Conservation (phyloP, 805 yeast genomes). For the Hanseniaspora valbyensis region DNA sequence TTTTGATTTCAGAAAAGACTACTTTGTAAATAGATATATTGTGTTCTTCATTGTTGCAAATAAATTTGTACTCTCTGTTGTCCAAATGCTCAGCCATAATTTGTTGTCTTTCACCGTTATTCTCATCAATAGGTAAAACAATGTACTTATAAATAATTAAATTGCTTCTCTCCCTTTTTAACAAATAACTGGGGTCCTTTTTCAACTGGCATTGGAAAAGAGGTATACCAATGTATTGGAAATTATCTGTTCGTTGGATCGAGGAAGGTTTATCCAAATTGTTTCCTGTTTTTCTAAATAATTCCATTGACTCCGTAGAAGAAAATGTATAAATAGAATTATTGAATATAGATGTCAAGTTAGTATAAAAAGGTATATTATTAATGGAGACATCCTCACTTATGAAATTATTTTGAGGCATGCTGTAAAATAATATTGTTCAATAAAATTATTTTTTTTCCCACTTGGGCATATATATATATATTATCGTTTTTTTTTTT, state of each 20-base stretch:
- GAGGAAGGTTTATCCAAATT: neutral
- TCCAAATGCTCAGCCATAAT: neutral
- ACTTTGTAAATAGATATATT: neutral
- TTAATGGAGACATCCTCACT: no score
- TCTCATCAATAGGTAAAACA: neutral
- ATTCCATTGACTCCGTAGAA: conserved; percentile 2
- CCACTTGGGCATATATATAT: no score
- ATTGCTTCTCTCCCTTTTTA: neutral
- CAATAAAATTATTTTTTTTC: no score
- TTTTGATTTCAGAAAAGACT: neutral
- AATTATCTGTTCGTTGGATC: neutral
- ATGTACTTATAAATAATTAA: conserved; percentile 2
- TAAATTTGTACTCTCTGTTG: neutral
- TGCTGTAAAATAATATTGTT: no score
- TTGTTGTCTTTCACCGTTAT: neutral
- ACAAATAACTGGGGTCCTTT: neutral
- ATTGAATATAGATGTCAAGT: conserved; percentile 1
- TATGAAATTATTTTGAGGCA: no score
- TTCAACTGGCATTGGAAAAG: neutral
- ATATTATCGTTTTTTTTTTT: no score
- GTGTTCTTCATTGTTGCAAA: neutral
- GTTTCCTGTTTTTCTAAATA: neutral
- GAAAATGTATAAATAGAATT: neutral
- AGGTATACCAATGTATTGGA: neutral
- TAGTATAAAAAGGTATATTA: neutral